Percentiles rank a stretch among this genome's conserved stretches.
Evolutionary conservation across 2,329 filamentous ascomycete species (phyloP).

Genomic region (Aspergillus tamarii): DNA sequence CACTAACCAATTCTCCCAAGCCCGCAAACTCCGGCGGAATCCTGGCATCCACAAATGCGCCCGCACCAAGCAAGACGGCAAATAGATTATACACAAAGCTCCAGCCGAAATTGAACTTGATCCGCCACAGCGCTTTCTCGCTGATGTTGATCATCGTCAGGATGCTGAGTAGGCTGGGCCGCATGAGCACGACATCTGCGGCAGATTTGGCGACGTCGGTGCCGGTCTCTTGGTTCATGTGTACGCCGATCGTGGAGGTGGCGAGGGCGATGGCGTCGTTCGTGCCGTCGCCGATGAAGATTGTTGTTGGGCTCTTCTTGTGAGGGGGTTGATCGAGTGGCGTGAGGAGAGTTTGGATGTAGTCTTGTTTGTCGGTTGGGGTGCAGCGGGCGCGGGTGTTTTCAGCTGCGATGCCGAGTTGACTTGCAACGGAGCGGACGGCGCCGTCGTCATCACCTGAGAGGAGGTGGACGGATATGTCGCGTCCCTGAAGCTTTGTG

Average conservation of each 20-base stretch:
- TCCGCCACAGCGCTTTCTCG: constrained; percentile 48
- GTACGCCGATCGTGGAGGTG: constrained; percentile 71
- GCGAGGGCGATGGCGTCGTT: constrained; percentile 77
- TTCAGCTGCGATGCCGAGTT: constrained; percentile 42
- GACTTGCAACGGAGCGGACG: constrained; percentile 52
- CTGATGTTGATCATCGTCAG: constrained; percentile 61
- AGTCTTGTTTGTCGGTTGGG: constrained; percentile 59
- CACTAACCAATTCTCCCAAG: constrained; percentile 73
- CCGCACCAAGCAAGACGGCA: constrained; percentile 68
- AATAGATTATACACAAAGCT: constrained; percentile 70
- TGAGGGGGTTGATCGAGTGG: constrained; percentile 22
- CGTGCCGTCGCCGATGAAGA: constrained; percentile 78
- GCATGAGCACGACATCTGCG: constrained; percentile 71
- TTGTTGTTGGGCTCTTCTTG: constrained; percentile 18
- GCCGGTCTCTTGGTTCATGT: constrained; percentile 66
- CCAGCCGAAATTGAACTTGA: constrained; percentile 72
- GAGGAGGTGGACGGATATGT: constrained; percentile 58
- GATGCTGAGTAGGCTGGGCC: constrained; percentile 59
- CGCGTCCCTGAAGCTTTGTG: constrained; percentile 51
- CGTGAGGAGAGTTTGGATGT: constrained; percentile 42
- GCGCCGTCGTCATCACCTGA: constrained; percentile 59
- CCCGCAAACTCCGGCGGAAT: constrained; percentile 69
- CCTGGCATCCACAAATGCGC: constrained; percentile 63
- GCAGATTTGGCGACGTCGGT: constrained; percentile 68
- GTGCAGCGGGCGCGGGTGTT: constrained; percentile 52